Conservation (phyloP, 495 filamentous ascomycete species). For the Clavariopsis aquatica region DNA sequence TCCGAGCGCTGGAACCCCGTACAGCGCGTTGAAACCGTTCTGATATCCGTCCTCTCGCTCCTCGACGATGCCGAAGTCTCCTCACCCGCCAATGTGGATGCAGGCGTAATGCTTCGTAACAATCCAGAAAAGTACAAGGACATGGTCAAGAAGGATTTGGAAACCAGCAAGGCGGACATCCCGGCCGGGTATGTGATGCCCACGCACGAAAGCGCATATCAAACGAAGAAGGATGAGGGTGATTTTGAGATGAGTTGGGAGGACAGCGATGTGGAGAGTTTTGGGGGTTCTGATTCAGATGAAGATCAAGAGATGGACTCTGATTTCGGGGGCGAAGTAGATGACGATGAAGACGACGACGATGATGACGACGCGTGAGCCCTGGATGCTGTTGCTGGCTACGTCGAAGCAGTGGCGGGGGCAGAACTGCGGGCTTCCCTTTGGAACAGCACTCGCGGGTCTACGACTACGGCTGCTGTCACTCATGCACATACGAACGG, state of each 20-base stretch:
- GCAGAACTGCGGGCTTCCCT: background rate
- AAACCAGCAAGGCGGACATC: constrained; percentile 73
- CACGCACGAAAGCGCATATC: constrained; percentile 61
- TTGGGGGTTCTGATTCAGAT: constrained; percentile 64
- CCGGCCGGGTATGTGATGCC: constrained; percentile 84
- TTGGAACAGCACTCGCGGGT: background rate
- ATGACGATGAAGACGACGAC: constrained; percentile 40
- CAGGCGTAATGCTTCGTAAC: constrained; percentile 80
- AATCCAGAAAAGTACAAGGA: constrained; percentile 65
- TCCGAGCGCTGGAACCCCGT: constrained; percentile 90
- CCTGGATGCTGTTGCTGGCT: background rate
- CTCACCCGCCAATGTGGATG: constrained; percentile 94
- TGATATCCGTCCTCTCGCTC: constrained; percentile 89
- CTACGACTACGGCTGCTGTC: background rate
- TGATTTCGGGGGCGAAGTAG: constrained; percentile 41
- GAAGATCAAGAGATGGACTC: constrained; percentile 35
- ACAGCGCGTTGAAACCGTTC: constrained; percentile 89
- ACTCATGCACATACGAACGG: background rate
- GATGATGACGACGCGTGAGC: constrained; percentile 2
- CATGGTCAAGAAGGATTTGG: constrained; percentile 68
- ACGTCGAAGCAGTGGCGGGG: background rate
- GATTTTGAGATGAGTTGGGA: constrained; percentile 59
- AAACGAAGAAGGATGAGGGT: constrained; percentile 66
- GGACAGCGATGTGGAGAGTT: constrained; percentile 36
- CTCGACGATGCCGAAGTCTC: constrained; percentile 92